Base-by-base conservation (phyloP, 2,329 filamentous ascomycete species). In the Colletotrichum musae region DNA sequence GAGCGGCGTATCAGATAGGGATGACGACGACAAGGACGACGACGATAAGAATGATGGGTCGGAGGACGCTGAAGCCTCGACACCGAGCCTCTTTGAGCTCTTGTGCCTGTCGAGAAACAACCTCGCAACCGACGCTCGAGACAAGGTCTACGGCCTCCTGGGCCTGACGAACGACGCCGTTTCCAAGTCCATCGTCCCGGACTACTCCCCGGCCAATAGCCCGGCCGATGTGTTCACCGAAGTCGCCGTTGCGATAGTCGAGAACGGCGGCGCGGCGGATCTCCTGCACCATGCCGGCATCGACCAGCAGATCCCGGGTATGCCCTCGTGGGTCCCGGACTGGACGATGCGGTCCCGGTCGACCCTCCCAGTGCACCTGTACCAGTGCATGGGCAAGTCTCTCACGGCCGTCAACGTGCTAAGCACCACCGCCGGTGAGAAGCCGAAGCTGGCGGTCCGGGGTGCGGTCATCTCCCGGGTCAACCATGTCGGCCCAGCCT, bases 301-400 rank as follows among this genome's bases (percentile, higher is more conserved):
- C 3, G 43, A 68, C 16, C 64, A 63, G 32, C 15, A 16, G 3
- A 36, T 68, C 13, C 10, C 32, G 3, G 26, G 43, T 2, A 32
- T 68, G 15, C 58, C 64, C 6, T 68, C 58, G 4, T 68, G 58
- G 64, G 64, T 62, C 3, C 58, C 64, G 1, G 64, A 68, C 52
- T 68, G 64, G 64, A 58, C 64, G 6, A 52, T 39, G 45, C 64
- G 63, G n/a, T 68, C 64, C 0, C 43, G 58, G 2, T 63, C 64
- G 1, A 47, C 7, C 1, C 45, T 68, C 0, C 52, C 52, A 1
- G 24, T 6, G 5, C 64, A 68, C n/a, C 12, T 68, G 7, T 68
- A 63, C n/a, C 10, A 47, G 24, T 57, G 64, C 12, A 41, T 63
- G 52, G 43, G 51, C 6, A 6, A 26, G 2, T 57, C 64, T 0